Conservation (phyloP, 2,329 filamentous ascomycete genomes). For the Leptosphaerulina australis region DNA sequence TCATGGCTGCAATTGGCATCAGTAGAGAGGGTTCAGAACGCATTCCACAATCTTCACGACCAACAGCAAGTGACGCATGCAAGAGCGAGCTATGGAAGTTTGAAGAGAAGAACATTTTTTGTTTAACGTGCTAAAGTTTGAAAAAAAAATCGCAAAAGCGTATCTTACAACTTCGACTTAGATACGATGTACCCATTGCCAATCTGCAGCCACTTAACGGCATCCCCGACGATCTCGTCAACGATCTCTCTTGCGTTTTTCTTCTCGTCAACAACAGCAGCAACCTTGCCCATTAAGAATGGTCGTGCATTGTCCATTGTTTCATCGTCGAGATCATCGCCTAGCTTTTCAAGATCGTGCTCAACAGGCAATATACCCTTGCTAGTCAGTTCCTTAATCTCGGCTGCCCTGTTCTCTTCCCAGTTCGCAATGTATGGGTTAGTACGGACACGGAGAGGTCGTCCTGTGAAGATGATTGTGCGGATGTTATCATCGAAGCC, state of each 20-base stretch:
- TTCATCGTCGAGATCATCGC: constrained; percentile 72
- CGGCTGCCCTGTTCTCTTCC: constrained; percentile 86
- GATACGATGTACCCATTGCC: constrained; percentile 66
- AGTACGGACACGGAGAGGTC: constrained; percentile 88
- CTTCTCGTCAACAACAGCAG: constrained; percentile 90
- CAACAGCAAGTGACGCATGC: too few relatives aligned
- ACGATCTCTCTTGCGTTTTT: constrained; percentile 90
- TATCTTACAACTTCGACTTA: constrained; percentile 47
- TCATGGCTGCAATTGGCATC: too few relatives aligned
- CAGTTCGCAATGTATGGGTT: constrained; percentile 95
- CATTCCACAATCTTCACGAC: too few relatives aligned
- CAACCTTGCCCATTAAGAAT: constrained; percentile 95
- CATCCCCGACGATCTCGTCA: constrained; percentile 89
- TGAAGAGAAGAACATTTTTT: too few relatives aligned
- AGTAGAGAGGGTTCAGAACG: too few relatives aligned
- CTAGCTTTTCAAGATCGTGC: constrained; percentile 86
- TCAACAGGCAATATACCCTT: constrained; percentile 95
- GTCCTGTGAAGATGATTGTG: constrained; percentile 98
- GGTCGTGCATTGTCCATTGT: constrained; percentile 89
- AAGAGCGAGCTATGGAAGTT: too few relatives aligned
- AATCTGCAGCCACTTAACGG: constrained; percentile 70
- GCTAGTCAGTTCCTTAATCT: constrained; percentile 89
- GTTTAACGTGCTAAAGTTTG: too few relatives aligned
- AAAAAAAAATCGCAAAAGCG: too few relatives aligned
- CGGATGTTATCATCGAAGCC: constrained; percentile 95